phyloP scores from a whole-genome alignment of 257 asterid species.

The Paulownia fortunei region DNA sequence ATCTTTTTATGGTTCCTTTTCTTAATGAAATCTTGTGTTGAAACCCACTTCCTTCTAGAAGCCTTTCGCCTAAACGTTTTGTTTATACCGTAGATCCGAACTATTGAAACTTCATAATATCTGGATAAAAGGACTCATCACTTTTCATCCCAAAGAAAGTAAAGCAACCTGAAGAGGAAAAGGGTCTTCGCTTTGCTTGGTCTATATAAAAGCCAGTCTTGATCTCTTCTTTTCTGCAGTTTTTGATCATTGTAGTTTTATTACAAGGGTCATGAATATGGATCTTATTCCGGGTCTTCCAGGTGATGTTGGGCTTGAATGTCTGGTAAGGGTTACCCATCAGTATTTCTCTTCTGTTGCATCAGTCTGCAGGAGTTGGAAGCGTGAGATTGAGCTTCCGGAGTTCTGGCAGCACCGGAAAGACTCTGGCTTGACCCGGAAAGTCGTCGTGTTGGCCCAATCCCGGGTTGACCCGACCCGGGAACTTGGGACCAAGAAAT shows the following conservation, averaged over 20 bases:
- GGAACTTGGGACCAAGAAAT: conserved; percentile 21
- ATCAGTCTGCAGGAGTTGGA: conserved; percentile 68
- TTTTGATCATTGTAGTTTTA: background rate
- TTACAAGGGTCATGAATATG: conserved; percentile 15
- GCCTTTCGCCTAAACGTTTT: conserved; percentile 17
- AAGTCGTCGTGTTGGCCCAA: conserved; percentile 33
- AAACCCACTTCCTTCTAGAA: conserved; percentile 36
- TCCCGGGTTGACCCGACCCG: conserved; percentile 35
- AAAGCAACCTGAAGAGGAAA: background rate
- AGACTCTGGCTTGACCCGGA: conserved; percentile 42
- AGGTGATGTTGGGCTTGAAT: conserved; percentile 62
- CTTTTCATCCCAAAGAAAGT: background rate
- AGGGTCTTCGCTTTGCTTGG: background rate
- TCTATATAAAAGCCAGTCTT: background rate
- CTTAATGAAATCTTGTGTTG: background rate
- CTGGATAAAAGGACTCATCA: background rate
- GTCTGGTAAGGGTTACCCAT: conserved; percentile 60
- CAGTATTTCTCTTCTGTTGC: conserved; percentile 50
- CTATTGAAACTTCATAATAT: background rate
- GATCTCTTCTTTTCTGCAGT: background rate
- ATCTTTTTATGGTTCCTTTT: conserved; percentile 5
- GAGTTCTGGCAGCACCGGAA: conserved; percentile 69
- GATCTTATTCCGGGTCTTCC: conserved; percentile 65
- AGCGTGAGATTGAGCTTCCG: conserved; percentile 48
- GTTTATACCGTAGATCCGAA: background rate